Conservation (phyloP, 1,284 basidiomycete species). For the Cerrena zonata region DNA sequence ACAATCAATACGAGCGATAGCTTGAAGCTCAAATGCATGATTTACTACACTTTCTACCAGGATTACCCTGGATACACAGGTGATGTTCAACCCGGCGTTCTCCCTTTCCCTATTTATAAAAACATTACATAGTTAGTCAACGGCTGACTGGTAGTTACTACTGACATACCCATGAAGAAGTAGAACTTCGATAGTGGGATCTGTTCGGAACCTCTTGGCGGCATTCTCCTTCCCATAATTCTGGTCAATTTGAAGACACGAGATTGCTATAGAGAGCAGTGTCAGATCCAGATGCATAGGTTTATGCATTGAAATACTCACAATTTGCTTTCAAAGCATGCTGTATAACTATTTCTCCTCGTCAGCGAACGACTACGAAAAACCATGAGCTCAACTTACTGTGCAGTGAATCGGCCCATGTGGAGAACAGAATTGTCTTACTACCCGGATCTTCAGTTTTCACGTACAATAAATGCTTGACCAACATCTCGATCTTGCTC, state of each 20-base stretch:
- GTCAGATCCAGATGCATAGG: not conserved
- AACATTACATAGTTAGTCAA: not conserved
- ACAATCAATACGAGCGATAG: constrained; percentile 76
- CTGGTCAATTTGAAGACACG: constrained; percentile 61
- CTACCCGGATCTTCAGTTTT: constrained; percentile 57
- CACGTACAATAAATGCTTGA: constrained; percentile 64
- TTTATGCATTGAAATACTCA: constrained; percentile 14
- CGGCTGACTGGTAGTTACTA: too few species aligned
- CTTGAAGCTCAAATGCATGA: constrained; percentile 77
- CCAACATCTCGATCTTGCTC: constrained; percentile 69
- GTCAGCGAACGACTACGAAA: not conserved
- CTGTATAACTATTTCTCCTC: constrained; percentile 48
- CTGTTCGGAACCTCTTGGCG: constrained; percentile 56
- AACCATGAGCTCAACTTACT: constrained; percentile 46
- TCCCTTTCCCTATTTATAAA: constrained; percentile 56
- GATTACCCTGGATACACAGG: constrained; percentile 72
- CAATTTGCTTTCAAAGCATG: constrained; percentile 58
- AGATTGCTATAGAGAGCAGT: constrained; percentile 40
- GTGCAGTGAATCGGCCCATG: constrained; percentile 72
- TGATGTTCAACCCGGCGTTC: constrained; percentile 74
- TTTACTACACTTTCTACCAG: constrained; percentile 75
- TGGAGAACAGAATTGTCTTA: constrained; percentile 79
- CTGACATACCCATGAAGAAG: constrained; percentile 64
- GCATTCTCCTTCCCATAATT: constrained; percentile 46
- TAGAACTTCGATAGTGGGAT: constrained; percentile 59